Evolutionary conservation across 1,139 yeast genomes (phyloP), one percentile per base, ranked within the genome.

Genomic region (Yamadazyma dendronema): DNA sequence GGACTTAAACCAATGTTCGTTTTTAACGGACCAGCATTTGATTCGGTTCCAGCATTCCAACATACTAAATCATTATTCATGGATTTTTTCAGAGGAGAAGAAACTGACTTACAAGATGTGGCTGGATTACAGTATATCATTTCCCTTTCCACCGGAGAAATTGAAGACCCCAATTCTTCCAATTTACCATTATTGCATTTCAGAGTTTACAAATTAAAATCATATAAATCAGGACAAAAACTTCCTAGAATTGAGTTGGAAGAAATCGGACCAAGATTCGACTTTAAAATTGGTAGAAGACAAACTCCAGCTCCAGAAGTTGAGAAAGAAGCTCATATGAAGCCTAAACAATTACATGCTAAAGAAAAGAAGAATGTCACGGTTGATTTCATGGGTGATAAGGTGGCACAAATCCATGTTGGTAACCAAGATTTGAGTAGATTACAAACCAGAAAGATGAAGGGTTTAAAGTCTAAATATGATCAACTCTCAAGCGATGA

Each of bases 371-470:
- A 94, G 89, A 92, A 92, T 57, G 82, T 92, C 40, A 82, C 82
- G 46, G 79, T 84, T 32, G 97, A 94, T 59, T 56, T 72, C 44
- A 79, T 92, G 85, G 99, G 99, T 68, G 98, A 92, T 65, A 89
- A 92, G 79, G 78, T 92, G 47, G 99, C 97, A 49, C 87, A 92
- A 67, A 80, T 92, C 53, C 98, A 92, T 61, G 84, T 92, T 63
- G 97, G 96, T 65, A 84, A 84, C 62, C 99, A 92, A 72, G 97
- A 92, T 61, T 73, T 94, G 61, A 74, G 78, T 57, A 84, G 83
- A 61, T 67, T 92, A 59, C 98, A 92, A 67, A 90, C 98, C 10
- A 81, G 98, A 69, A 92, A 92, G 79, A 87, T 92, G 96, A 94
- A 94, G 76, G 99, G 98, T 59, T 75, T 92, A 57, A 94, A 94